Percentiles rank a stretch among this genome's conserved stretches.
These are phyloP conservation scores for Friedmanniomyces simplex DNA, from an alignment of 495 filamentous ascomycete genomes.

Conservation along the genomic window DNA sequence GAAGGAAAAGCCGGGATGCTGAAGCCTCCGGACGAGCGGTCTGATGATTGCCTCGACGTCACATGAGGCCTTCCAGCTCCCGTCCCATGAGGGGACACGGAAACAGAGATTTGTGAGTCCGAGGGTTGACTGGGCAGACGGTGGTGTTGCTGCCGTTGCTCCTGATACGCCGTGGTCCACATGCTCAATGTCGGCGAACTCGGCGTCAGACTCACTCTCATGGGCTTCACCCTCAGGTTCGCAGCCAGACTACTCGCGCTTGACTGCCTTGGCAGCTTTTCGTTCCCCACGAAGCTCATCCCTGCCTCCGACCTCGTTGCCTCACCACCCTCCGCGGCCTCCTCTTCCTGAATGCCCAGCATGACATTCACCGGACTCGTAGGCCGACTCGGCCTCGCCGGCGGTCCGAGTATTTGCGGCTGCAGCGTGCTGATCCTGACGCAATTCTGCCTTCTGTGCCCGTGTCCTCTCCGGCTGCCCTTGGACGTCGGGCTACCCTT, in stretches of 20 bases:
- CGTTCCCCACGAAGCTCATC: not conserved
- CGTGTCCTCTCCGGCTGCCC: slow-evolving; percentile 20
- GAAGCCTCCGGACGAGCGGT: slow-evolving; percentile 1
- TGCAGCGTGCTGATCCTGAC: slow-evolving; percentile 24
- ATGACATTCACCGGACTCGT: slow-evolving; percentile 24
- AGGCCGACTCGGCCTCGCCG: slow-evolving; percentile 17
- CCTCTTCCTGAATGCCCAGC: slow-evolving; percentile 26
- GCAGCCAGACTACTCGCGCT: not conserved
- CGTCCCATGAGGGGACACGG: not conserved
- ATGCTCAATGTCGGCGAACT: slow-evolving; percentile 26
- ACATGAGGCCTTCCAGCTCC: not conserved
- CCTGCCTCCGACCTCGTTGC: slow-evolving; percentile 17
- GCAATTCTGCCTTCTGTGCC: slow-evolving; percentile 24
- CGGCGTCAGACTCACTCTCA: slow-evolving; percentile 24
- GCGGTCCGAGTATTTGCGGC: slow-evolving; percentile 28
- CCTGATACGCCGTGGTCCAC: slow-evolving; percentile 16
- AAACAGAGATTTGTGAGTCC: slow-evolving; percentile 8
- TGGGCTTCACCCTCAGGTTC: slow-evolving; percentile 10
- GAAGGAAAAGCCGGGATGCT: slow-evolving; percentile 26
- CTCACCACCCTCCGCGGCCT: slow-evolving; percentile 1
- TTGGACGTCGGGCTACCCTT: slow-evolving; percentile 19
- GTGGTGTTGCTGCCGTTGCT: slow-evolving; percentile 3
- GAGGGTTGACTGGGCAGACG: slow-evolving; percentile 2
- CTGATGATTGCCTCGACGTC: slow-evolving; percentile 14
- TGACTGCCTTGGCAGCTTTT: slow-evolving; percentile 8